These are phyloP conservation scores for Cyclotella choctawhatcheeana DNA, from an alignment of 108 stramenopile genomes.

Conservation along the genomic window DNA sequence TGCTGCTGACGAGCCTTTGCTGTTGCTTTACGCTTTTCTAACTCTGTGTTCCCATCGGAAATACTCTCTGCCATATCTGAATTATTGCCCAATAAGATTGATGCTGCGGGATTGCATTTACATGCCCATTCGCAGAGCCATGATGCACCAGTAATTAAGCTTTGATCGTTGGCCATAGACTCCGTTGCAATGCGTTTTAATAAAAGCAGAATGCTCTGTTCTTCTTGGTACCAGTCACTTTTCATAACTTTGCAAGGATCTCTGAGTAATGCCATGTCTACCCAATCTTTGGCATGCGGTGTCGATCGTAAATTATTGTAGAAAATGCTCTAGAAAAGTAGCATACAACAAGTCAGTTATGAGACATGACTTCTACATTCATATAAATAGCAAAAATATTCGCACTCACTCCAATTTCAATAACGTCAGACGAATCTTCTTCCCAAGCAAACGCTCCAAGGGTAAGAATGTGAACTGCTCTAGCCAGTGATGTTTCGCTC, in stretches of 20 bases:
- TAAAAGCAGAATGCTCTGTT: conserved; percentile 64
- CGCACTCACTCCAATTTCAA: conserved; percentile 49
- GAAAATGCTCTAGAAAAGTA: conserved; percentile 55
- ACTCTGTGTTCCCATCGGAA: conserved; percentile 31
- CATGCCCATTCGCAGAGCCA: conserved; percentile 82
- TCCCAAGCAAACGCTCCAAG: conserved; percentile 83
- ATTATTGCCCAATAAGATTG: conserved; percentile 42
- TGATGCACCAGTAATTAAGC: conserved; percentile 73
- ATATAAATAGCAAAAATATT: not conserved
- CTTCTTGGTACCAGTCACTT: conserved; percentile 66
- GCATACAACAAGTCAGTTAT: no score
- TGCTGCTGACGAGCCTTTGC: conserved; percentile 62
- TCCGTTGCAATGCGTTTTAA: conserved; percentile 65
- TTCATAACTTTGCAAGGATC: conserved; percentile 61
- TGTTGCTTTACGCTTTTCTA: conserved; percentile 58
- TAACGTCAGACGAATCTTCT: conserved; percentile 63
- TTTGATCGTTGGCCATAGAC: conserved; percentile 60
- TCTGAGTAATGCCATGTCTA: conserved; percentile 58
- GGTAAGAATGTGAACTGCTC: conserved; percentile 81
- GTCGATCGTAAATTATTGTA: conserved; percentile 37
- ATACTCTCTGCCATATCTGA: not conserved
- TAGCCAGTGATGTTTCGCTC: conserved; percentile 81
- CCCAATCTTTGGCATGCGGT: conserved; percentile 74
- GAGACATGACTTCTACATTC: not conserved
- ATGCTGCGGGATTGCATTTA: conserved; percentile 56